phyloP scores from a whole-genome alignment of 768 basidiomycete species.

The Polyporus arcularius region DNA sequence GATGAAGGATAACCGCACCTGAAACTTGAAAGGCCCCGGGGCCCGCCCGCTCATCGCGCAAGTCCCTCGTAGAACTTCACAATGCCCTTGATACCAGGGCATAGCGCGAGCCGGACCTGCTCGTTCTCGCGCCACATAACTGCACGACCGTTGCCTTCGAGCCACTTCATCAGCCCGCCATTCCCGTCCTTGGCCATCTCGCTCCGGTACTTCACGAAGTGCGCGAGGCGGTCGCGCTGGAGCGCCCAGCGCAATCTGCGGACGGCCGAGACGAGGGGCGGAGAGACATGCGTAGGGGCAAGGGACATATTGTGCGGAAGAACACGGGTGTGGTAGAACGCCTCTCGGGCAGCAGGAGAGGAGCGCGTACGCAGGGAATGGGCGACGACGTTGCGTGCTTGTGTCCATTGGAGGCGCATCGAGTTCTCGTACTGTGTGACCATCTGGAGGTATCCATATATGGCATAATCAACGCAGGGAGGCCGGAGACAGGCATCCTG shows the following conservation, averaged over 20 bases:
- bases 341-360: constrained; percentile 37
- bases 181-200: constrained; percentile 37
- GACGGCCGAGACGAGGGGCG: constrained; percentile 62
- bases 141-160: constrained; percentile 50
- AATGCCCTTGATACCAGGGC: constrained; percentile 61
- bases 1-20: neutral
- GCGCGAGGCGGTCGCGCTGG: constrained; percentile 62
- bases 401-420: constrained; percentile 52
- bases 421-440: constrained; percentile 67
- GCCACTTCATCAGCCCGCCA: constrained; percentile 51
- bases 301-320: constrained; percentile 68
- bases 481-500: neutral
- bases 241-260: constrained; percentile 73
- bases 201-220: constrained; percentile 49
- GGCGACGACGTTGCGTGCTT: constrained; percentile 53
- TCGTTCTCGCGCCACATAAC: constrained; percentile 58
- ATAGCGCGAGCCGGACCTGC: constrained; percentile 66
- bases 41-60: constrained; percentile 13
- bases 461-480: neutral
- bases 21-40: neutral
- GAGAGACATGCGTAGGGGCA: constrained; percentile 53
- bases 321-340: constrained; percentile 51
- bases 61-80: constrained; percentile 60
- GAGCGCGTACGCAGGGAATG: constrained; percentile 53
- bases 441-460: constrained; percentile 44